Evolutionary conservation across 257 asterid genomes (phyloP).

Genomic region (Phtheirospermum japonicum): DNA sequence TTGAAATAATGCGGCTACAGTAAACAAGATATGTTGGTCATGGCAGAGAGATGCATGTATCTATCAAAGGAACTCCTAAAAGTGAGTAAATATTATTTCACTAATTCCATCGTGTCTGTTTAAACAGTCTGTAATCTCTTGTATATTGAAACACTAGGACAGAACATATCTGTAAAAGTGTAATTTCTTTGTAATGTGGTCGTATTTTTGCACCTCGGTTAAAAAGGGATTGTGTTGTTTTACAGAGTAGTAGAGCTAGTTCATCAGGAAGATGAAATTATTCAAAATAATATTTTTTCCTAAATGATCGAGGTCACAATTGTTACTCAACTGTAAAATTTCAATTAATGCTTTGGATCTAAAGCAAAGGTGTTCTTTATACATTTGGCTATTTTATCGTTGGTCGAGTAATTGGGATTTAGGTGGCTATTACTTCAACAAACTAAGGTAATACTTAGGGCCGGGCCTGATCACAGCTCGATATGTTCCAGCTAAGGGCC

Average conservation of each 20-base stretch:
- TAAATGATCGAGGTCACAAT: no score
- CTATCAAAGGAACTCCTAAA: slow-evolving; percentile 9
- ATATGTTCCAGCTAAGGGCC: no score
- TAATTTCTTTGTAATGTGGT: slow-evolving; percentile 19
- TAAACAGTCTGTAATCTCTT: slow-evolving; percentile 1
- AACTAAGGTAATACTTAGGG: not conserved
- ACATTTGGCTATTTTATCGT: not conserved
- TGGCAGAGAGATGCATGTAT: slow-evolving; percentile 25
- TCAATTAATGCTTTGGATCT: no score
- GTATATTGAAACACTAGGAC: slow-evolving; percentile 13
- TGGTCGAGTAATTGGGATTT: not conserved
- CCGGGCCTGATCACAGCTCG: no score
- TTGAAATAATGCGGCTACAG: slow-evolving; percentile 22
- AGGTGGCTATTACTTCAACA: not conserved
- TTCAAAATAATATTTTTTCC: no score
- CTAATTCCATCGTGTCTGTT: slow-evolving; percentile 21
- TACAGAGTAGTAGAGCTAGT: not conserved
- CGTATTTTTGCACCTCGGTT: not conserved
- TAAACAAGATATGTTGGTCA: slow-evolving; percentile 19
- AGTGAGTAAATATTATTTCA: slow-evolving; percentile 26
- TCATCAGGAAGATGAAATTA: no score
- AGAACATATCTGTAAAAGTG: slow-evolving; percentile 14
- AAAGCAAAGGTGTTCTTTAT: not conserved
- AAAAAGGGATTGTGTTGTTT: not conserved
- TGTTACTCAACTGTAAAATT: no score